Conservation (phyloP, 805 yeast species). For the Kodamaea neixiangensis region DNA sequence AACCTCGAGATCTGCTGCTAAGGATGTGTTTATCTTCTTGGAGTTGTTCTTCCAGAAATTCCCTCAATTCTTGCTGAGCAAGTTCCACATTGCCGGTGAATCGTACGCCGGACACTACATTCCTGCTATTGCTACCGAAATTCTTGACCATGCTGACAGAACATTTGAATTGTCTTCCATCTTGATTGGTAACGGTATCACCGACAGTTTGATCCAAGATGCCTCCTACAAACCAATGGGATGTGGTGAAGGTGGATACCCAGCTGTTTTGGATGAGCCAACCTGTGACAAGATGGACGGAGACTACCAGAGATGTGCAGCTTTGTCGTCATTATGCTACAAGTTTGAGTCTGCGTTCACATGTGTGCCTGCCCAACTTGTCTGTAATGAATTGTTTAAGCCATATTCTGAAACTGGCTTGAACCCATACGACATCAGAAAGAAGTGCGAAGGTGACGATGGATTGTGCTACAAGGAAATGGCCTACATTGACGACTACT, state of each 20-base stretch:
- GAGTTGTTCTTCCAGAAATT: conserved; percentile 28
- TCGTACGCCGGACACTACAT: conserved; percentile 30
- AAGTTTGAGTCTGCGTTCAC: conserved; percentile 31
- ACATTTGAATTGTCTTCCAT: conserved; percentile 37
- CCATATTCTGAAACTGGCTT: conserved; percentile 50
- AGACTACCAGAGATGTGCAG: conserved; percentile 37
- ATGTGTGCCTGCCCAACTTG: conserved; percentile 43
- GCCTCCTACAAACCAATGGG: conserved; percentile 46
- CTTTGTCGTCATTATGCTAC: conserved; percentile 34
- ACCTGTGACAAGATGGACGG: conserved; percentile 36
- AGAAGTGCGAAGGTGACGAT: conserved; percentile 47
- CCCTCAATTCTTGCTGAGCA: conserved; percentile 19
- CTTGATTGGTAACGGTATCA: conserved; percentile 47
- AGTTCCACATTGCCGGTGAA: conserved; percentile 30
- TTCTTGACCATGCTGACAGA: conserved; percentile 23
- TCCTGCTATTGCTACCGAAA: conserved; percentile 25
- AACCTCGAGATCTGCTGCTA: conserved; percentile 21
- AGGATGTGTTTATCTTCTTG: conserved; percentile 24
- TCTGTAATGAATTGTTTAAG: conserved; percentile 32
- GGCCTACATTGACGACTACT: conserved; percentile 50
- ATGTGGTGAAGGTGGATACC: conserved; percentile 47
- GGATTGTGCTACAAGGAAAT: conserved; percentile 55
- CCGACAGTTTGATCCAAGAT: conserved; percentile 44
- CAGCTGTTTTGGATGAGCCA: conserved; percentile 35
- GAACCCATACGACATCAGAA: conserved; percentile 67